These are phyloP conservation scores for Claviceps sp. DNA, from an alignment of 2,329 filamentous ascomycete genomes.

Conservation along the genomic window DNA sequence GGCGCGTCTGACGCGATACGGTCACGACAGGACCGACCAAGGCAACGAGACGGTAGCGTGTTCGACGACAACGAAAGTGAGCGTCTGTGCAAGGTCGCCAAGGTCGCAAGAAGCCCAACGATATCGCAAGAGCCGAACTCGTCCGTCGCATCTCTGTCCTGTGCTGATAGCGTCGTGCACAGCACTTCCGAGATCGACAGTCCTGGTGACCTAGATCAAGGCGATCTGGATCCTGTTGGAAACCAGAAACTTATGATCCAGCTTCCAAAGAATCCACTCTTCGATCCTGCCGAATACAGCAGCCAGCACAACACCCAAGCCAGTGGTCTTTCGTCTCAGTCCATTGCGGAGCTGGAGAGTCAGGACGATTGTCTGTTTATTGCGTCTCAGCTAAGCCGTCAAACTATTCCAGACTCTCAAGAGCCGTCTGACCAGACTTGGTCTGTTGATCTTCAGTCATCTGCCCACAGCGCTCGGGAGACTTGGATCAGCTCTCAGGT, in stretches of 20 bases:
- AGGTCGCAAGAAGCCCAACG: slow-evolving; percentile 10
- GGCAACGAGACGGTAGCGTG: slow-evolving; percentile 2
- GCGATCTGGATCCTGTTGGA: background rate
- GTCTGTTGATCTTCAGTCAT: slow-evolving; percentile 6
- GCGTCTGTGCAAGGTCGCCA: slow-evolving; percentile 12
- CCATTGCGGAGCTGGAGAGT: slow-evolving; percentile 22
- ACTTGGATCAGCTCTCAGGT: background rate
- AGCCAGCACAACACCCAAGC: slow-evolving; percentile 19
- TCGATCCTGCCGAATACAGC: slow-evolving; percentile 23
- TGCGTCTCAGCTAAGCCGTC: slow-evolving; percentile 18
- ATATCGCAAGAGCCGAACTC: slow-evolving; percentile 18
- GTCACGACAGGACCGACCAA: background rate
- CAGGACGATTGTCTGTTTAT: slow-evolving; percentile 19
- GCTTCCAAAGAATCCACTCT: slow-evolving; percentile 16
- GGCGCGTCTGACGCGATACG: background rate
- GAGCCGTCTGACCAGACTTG: slow-evolving; percentile 17
- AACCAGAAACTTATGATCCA: slow-evolving; percentile 15
- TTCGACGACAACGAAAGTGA: slow-evolving; percentile 8
- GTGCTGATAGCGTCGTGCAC: slow-evolving; percentile 9
- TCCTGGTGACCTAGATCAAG: background rate
- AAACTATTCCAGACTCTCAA: slow-evolving; percentile 32
- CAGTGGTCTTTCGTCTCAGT: slow-evolving; percentile 17
- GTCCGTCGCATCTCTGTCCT: slow-evolving; percentile 16
- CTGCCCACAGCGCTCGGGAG: background rate
- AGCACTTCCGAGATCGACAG: slow-evolving; percentile 8